Evolutionary conservation across 2,329 filamentous ascomycete species (phyloP).

Genomic region (Piedraia hortae): DNA sequence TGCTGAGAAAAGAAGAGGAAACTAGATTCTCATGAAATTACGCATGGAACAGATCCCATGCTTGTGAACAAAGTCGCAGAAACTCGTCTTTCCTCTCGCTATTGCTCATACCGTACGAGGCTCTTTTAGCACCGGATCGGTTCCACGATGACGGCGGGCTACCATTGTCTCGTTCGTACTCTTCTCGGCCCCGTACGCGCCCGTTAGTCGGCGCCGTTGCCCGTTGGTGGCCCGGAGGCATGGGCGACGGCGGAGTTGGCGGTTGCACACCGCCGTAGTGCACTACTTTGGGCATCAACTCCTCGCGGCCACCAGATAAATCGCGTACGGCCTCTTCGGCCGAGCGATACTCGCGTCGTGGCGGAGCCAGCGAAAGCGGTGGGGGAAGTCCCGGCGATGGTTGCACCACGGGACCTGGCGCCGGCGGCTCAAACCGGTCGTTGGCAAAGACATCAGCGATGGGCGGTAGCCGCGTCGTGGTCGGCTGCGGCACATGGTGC

Average conservation of each 20-base stretch:
- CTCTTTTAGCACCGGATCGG: conserved; percentile 31
- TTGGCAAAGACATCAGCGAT: conserved; percentile 80
- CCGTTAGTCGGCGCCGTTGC: conserved; percentile 27
- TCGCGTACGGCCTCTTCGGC: conserved; percentile 88
- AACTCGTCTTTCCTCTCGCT: conserved; percentile 83
- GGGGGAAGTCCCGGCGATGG: conserved; percentile 52
- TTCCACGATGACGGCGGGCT: conserved; percentile 36
- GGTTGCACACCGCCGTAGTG: conserved; percentile 90
- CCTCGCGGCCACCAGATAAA: conserved; percentile 69
- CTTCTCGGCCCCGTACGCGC: conserved; percentile 54
- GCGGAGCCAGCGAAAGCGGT: conserved; percentile 24
- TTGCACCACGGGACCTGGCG: conserved; percentile 39
- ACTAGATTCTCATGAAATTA: too few species aligned
- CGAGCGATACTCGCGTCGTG: conserved; percentile 70
- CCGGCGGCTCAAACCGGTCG: conserved; percentile 32
- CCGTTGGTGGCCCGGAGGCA: conserved; percentile 20
- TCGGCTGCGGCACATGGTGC: conserved; percentile 74
- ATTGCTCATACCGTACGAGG: conserved; percentile 28
- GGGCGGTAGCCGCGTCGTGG: conserved; percentile 70
- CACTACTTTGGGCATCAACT: conserved; percentile 73
- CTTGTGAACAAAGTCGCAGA: conserved; percentile 54
- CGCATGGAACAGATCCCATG: conserved; percentile 94
- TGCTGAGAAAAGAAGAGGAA: too few species aligned
- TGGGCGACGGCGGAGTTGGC: conserved; percentile 64
- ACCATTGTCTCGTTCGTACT: conserved; percentile 70